Evolutionary conservation across 805 yeast genomes (phyloP).

Genomic region (Ogataea philodendri): DNA sequence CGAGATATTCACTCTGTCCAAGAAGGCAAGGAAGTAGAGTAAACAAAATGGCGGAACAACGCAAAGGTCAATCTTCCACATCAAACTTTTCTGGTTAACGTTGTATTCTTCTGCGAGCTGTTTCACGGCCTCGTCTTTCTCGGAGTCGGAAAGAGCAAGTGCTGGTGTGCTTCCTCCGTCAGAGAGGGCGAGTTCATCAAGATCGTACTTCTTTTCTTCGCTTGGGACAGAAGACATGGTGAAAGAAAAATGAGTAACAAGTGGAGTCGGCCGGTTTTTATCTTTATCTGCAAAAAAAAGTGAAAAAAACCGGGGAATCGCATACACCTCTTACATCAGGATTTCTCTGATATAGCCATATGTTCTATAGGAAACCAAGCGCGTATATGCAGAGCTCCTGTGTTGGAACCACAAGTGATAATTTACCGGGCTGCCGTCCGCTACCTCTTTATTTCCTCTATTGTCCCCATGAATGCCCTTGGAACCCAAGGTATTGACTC

Average conservation of each 20-base stretch:
- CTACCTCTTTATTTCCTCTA: no score
- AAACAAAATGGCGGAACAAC: slow-evolving; percentile 77
- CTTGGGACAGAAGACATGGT: slow-evolving; percentile 21
- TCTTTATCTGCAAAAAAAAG: no score
- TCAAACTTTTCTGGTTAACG: slow-evolving; percentile 52
- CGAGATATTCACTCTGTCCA: slow-evolving; percentile 80
- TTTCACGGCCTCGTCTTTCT: slow-evolving; percentile 30
- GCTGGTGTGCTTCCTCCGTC: slow-evolving; percentile 12
- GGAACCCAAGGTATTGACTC: not conserved
- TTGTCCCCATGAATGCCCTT: not conserved
- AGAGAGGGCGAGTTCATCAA: slow-evolving; percentile 15
- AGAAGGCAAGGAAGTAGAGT: slow-evolving; percentile 70
- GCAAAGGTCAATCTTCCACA: slow-evolving; percentile 65
- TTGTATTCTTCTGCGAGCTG: slow-evolving; percentile 44
- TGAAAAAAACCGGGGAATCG: not conserved
- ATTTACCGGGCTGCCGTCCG: no score
- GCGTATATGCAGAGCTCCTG: no score
- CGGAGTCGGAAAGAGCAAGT: slow-evolving; percentile 21
- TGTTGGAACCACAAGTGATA: no score
- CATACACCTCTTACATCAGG: slow-evolving; percentile 2
- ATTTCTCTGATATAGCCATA: not conserved
- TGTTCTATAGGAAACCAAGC: no score
- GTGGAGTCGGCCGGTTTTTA: slow-evolving; percentile 3
- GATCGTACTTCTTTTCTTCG: slow-evolving; percentile 19
- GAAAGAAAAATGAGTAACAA: slow-evolving; percentile 1